Conservation (phyloP, 2,329 filamentous ascomycete species). For the Sporothrix schenckii region DNA sequence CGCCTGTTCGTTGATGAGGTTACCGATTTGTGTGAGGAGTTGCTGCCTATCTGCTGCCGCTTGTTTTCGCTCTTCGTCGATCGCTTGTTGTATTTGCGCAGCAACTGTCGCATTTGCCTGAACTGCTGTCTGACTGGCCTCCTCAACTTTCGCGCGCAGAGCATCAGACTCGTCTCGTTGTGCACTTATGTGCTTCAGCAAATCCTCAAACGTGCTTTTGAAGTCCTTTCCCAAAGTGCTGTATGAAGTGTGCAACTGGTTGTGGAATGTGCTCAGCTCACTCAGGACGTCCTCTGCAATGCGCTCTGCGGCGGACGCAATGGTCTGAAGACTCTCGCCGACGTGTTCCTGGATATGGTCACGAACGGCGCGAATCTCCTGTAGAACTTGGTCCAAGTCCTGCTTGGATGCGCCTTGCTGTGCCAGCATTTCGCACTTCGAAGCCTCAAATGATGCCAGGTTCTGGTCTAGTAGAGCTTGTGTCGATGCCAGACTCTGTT, state of each 20-base stretch:
- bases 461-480: constrained; percentile 72
- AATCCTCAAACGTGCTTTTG: constrained; percentile 71
- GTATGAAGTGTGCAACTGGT: constrained; percentile 44
- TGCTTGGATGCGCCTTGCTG: constrained; percentile 72
- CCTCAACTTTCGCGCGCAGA: constrained; percentile 71
- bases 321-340: constrained; percentile 78
- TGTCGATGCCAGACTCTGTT: constrained; percentile 70
- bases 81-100: constrained; percentile 64
- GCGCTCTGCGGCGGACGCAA: constrained; percentile 81
- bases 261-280: constrained; percentile 83
- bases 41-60: constrained; percentile 73
- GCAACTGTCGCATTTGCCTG: constrained; percentile 70
- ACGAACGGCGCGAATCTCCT: constrained; percentile 87
- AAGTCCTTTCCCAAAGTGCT: constrained; percentile 27
- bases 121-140: constrained; percentile 68
- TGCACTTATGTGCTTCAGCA: constrained; percentile 71
- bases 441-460: constrained; percentile 66
- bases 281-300: constrained; percentile 88
- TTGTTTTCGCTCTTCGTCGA: constrained; percentile 75
- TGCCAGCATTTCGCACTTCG: constrained; percentile 57
- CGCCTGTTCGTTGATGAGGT: constrained; percentile 74
- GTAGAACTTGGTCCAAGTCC: constrained; percentile 86
- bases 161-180: constrained; percentile 77
- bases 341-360: constrained; percentile 86
- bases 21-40: constrained; percentile 74